Conservation (phyloP, 768 basidiomycete genomes). For the Rhizopogon rudus region DNA sequence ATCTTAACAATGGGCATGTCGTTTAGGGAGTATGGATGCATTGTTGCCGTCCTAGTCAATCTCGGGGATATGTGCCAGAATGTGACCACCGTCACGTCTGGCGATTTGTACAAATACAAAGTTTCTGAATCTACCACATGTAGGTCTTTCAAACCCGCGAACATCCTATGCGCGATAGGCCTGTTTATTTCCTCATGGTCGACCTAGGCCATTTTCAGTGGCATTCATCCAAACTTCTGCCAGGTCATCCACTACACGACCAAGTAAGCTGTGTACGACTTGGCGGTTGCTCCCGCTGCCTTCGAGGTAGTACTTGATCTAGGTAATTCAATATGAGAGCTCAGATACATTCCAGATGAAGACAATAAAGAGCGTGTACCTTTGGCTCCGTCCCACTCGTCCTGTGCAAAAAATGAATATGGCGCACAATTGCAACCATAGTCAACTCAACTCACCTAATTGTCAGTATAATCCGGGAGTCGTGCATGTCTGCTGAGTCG, state of each 20-base stretch:
- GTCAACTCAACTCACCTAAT: slow-evolving; percentile 43
- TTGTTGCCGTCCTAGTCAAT: neutral
- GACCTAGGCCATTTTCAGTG: slow-evolving; percentile 41
- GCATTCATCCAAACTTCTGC: slow-evolving; percentile 67
- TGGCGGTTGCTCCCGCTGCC: slow-evolving; percentile 53
- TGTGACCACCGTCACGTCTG: no score
- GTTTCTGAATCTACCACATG: no score
- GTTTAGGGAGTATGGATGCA: no score
- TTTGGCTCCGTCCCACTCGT: slow-evolving; percentile 92
- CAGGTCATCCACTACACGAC: slow-evolving; percentile 54
- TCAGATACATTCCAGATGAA: neutral
- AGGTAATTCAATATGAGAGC: neutral
- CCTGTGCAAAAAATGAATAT: slow-evolving; percentile 28
- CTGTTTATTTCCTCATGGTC: slow-evolving; percentile 16
- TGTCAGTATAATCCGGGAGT: slow-evolving; percentile 59
- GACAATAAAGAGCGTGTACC: slow-evolving; percentile 31
- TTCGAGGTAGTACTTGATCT: slow-evolving; percentile 90
- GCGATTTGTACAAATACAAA: no score
- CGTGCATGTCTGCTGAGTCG: slow-evolving; percentile 24
- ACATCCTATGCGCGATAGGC: no score
- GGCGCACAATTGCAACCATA: neutral
- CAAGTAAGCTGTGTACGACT: slow-evolving; percentile 47
- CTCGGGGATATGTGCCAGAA: neutral
- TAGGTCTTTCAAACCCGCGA: no score
- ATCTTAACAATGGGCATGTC: neutral